Conservation (phyloP, 148 eudicot genomes). For the Cornus florida region DNA sequence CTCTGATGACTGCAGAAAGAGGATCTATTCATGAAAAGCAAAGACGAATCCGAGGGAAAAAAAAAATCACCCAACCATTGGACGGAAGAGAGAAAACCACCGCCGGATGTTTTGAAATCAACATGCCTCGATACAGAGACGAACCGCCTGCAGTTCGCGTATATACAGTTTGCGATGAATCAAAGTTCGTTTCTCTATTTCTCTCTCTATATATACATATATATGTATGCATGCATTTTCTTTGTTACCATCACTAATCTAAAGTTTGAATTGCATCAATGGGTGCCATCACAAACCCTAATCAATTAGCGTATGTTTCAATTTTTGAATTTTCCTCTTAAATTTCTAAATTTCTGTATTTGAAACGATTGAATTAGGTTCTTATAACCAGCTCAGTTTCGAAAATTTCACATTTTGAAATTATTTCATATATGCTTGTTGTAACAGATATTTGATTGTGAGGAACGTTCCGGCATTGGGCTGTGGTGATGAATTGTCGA, state of each 20-base stretch:
- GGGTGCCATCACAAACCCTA: neutral
- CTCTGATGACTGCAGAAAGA: no score
- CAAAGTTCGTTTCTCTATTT: conserved; percentile 45
- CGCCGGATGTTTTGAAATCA: neutral
- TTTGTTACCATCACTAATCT: neutral
- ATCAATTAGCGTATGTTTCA: neutral
- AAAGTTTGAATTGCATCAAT: neutral
- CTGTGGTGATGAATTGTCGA: conserved; percentile 75
- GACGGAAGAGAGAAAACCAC: neutral
- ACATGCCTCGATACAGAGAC: conserved; percentile 64
- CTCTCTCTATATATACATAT: conserved; percentile 5
- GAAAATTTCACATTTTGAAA: neutral
- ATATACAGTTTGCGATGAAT: conserved; percentile 94
- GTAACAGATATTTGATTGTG: conserved; percentile 71
- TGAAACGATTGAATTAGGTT: neutral
- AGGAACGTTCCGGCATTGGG: conserved; percentile 91
- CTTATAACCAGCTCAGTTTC: neutral
- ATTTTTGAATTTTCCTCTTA: no score
- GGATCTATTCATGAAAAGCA: neutral
- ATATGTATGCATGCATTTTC: neutral
- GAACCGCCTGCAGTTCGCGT: conserved; percentile 78
- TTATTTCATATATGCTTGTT: neutral
- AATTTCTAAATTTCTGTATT: neutral
- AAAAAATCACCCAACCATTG: no score
- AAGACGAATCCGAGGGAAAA: no score